Base-by-base conservation (phyloP, 352 stramenopile genomes). In the Plasmopara halstedii region DNA sequence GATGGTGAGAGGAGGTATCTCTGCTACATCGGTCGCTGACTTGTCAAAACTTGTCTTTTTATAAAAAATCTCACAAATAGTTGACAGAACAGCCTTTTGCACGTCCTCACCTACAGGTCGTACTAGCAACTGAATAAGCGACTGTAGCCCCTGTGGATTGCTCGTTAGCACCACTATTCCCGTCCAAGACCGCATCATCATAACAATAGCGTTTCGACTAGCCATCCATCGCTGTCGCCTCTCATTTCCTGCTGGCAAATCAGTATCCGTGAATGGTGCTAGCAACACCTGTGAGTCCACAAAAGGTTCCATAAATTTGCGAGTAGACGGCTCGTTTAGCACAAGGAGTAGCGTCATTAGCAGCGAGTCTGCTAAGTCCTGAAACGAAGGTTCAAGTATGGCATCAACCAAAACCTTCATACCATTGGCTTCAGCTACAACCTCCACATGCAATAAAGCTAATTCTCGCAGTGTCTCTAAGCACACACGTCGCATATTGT, bases 141-240 rank as follows among this genome's bases (percentile, higher is more conserved):
- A 89, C 43, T 88, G 73, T 8, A 95, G 56, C 10, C 85, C 85
- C 58, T 94, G 82, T 15, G 83, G 85, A 48, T 95, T 93, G 13
- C 81, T 91, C 11, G 79, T 91, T 11, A 95, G 50, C 18, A 92
- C 70, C 9, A 94, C 74, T 36, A 94, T 87, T 31, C 83, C 83
- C 37, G 85, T 94, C 85, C 85, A 95, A 14, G 85, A 93, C 0
- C 83, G 80, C 81, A 95, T 93, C 76, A 95, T 88, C 7, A 77
- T 89, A 23, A 95, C 80, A 22, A 95, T 85, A 11, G 85, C 83
- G 27, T 92, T 94, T 2, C 83, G 79, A 70, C 83, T 94, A 14
- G 85, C 83, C 66, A 89, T 94, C 85, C 85, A 94, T 2, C 80
- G 79, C 52, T 91, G 83, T 8, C 85, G 78, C 23, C 85, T 53